phyloP scores from a whole-genome alignment of 2,329 filamentous ascomycete genomes.

The Epicoccum sorghinum region DNA sequence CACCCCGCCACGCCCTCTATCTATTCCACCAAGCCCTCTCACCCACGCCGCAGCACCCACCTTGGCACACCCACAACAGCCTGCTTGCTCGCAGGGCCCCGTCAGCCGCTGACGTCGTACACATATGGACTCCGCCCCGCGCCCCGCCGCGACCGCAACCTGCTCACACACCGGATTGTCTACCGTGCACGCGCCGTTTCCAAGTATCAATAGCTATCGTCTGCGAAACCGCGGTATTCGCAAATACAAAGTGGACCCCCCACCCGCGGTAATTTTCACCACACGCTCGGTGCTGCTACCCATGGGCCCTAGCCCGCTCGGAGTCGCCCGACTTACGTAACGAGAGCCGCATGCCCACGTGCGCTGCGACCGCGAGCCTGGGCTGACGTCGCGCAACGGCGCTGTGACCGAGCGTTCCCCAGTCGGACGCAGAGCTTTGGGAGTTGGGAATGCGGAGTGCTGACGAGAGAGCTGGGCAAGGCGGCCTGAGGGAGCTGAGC shows the following conservation, averaged over 20 bases:
- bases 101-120: constrained; percentile 17
- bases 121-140: constrained; percentile 4
- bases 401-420: no score
- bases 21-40: no score
- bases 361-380: neutral
- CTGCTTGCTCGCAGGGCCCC: neutral
- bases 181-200: neutral
- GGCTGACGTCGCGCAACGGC: neutral
- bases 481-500: neutral
- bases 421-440: no score
- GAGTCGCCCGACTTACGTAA: constrained; percentile 15
- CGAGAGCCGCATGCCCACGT: neutral
- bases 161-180: constrained; percentile 4
- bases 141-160: constrained; percentile 7
- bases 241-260: neutral
- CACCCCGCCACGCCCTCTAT: no score
- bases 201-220: neutral
- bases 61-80: constrained; percentile 4
- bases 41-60: neutral
- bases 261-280: constrained; percentile 3
- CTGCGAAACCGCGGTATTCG: constrained; percentile 9
- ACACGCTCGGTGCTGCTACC: neutral
- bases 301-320: constrained; percentile 9
- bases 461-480: neutral
- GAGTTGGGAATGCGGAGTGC: neutral